Percentiles rank a stretch among this genome's conserved stretches.
Evolutionary conservation across 225 moss, liverwort and hornwort genomes (phyloP).

Genomic region (Rhytidiadelphus loreus): DNA sequence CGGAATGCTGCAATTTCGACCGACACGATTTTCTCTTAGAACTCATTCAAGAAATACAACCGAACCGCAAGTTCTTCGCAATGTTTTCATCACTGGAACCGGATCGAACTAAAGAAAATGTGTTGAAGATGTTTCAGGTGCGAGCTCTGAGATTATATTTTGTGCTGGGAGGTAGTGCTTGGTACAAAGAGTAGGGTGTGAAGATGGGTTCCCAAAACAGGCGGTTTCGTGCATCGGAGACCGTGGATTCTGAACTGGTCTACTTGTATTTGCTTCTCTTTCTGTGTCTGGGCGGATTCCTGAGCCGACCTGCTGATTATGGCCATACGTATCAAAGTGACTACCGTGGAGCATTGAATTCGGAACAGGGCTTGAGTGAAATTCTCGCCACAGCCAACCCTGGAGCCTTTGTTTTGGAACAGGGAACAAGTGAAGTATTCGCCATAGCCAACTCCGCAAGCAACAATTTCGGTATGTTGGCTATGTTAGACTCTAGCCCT

Average conservation of each 20-base stretch:
- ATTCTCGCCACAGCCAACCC: background rate
- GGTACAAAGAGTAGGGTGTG: background rate
- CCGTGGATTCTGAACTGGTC: background rate
- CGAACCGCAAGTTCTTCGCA: background rate
- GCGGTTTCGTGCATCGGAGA: background rate
- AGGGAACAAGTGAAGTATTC: background rate
- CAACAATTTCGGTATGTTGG: background rate
- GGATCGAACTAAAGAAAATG: background rate
- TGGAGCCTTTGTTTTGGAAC: background rate
- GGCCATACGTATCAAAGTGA: background rate
- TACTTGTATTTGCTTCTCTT: background rate
- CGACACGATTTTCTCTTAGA: background rate
- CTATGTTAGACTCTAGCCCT: background rate
- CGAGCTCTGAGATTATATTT: background rate
- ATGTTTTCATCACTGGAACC: background rate
- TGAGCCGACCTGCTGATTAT: background rate
- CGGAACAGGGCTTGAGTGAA: background rate
- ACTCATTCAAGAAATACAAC: background rate
- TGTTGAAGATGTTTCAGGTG: background rate
- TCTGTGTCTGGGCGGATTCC: background rate
- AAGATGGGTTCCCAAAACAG: background rate
- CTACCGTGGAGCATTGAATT: background rate
- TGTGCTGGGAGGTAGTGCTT: background rate
- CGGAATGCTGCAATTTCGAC: background rate
- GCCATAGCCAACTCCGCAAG: background rate